phyloP scores from a whole-genome alignment of 139 green algal genomes.

The Tetratostichococcus sp. region DNA sequence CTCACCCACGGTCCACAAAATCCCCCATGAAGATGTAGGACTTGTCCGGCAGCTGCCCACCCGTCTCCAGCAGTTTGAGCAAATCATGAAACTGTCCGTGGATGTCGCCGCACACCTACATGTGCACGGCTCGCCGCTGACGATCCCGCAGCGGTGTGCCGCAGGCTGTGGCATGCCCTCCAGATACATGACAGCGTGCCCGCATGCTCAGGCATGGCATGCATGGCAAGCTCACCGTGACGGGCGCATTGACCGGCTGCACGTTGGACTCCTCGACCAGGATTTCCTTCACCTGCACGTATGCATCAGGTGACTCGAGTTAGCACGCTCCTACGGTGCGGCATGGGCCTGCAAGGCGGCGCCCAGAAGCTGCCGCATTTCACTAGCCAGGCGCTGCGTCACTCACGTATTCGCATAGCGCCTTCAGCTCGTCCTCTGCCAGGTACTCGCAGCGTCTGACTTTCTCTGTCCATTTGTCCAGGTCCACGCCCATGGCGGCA shows the following conservation, averaged over 20 bases:
- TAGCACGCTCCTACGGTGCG: too few species aligned
- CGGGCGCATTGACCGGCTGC: conserved; percentile 94
- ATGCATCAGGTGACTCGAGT: neutral
- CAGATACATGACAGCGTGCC: too few species aligned
- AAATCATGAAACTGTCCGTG: conserved; percentile 99
- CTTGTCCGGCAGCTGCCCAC: conserved; percentile 87
- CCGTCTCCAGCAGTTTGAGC: conserved; percentile 95
- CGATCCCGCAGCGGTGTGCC: too few species aligned
- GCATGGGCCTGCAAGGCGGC: too few species aligned
- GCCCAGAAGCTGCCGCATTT: neutral
- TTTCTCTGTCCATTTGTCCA: conserved; percentile 92
- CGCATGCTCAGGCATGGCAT: too few species aligned
- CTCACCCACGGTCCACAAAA: conserved; percentile 92
- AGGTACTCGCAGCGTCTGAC: conserved; percentile 85
- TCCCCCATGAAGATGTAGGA: conserved; percentile 99
- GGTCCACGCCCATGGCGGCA: conserved; percentile 32
- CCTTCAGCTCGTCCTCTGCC: conserved; percentile 94
- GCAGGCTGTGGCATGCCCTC: too few species aligned
- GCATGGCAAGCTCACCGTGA: conserved; percentile 70
- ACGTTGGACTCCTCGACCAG: conserved; percentile 99
- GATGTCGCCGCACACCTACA: conserved; percentile 97
- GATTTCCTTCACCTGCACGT: conserved; percentile 91
- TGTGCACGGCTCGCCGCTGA: too few species aligned
- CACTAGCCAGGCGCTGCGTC: neutral
- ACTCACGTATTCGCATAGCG: conserved; percentile 90